A percentile compares a stretch with the other conserved stretches of the same genome.
Conservation (phyloP, 2,329 filamentous ascomycete genomes). For the Aspergillus fischeri region DNA sequence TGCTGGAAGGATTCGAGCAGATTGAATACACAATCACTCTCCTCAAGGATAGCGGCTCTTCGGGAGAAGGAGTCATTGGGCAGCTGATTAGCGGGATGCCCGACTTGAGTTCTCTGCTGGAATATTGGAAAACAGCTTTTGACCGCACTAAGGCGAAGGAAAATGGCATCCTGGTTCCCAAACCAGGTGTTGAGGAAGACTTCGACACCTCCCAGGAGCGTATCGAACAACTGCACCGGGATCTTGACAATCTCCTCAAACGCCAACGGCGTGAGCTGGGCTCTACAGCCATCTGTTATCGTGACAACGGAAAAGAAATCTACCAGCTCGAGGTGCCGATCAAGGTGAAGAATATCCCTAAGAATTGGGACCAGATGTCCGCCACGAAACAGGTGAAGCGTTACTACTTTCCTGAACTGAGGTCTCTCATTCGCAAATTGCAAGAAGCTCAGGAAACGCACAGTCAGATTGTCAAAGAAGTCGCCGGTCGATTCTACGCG, state of each 20-base stretch:
- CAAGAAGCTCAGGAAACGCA: constrained; percentile 95
- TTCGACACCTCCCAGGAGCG: constrained; percentile 79
- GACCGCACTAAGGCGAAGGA: constrained; percentile 75
- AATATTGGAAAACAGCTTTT: constrained; percentile 89
- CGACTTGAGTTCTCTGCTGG: constrained; percentile 67
- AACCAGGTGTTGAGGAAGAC: constrained; percentile 81
- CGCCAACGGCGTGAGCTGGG: constrained; percentile 69
- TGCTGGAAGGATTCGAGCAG: constrained; percentile 94
- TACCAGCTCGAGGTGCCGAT: constrained; percentile 88
- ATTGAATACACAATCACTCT: constrained; percentile 92
- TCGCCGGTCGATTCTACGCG: constrained; percentile 74
- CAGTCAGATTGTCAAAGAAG: constrained; percentile 82
- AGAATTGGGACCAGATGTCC: constrained; percentile 93
- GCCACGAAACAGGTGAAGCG: constrained; percentile 85
- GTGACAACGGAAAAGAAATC: constrained; percentile 91
- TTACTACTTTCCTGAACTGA: constrained; percentile 86
- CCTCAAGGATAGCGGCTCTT: constrained; percentile 62
- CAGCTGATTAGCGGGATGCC: constrained; percentile 83
- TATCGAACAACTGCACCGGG: constrained; percentile 70
- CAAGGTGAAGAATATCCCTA: constrained; percentile 78
- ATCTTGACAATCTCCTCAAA: constrained; percentile 68
- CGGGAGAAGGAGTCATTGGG: constrained; percentile 78
- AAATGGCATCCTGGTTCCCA: constrained; percentile 77
- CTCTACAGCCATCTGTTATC: constrained; percentile 68
- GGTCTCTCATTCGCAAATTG: constrained; percentile 74